These are phyloP conservation scores for Dictyophora rubrovolvata DNA, from an alignment of 768 basidiomycete species.

Conservation along the genomic window DNA sequence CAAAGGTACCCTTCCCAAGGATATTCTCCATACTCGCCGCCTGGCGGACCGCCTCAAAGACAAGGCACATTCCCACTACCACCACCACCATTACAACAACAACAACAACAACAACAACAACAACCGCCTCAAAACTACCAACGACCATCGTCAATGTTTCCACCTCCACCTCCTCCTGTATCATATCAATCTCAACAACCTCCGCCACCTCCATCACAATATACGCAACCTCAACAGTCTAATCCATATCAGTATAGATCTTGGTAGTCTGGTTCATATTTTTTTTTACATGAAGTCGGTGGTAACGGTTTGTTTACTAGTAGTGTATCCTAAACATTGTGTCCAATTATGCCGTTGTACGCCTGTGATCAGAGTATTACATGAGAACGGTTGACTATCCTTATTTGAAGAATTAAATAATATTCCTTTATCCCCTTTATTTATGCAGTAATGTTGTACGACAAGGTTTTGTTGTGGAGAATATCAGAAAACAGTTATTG, in stretches of 20 bases:
- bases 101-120: constrained; percentile 9
- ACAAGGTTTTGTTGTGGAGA: no score
- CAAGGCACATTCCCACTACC: constrained; percentile 7
- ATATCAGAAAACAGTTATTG: no score
- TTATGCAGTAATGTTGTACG: no score
- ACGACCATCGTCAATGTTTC: not conserved
- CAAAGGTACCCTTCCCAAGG: constrained; percentile 10
- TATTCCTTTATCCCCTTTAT: not conserved
- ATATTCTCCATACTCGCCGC: constrained; percentile 12
- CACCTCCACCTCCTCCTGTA: constrained; percentile 5
- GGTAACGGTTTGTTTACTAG: not conserved
- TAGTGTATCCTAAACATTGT: not conserved
- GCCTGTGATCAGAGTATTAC: no score
- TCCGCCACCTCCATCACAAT: not conserved
- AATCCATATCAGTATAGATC: constrained; percentile 1
- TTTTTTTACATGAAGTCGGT: not conserved
- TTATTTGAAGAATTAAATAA: not conserved
- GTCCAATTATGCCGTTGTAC: not conserved
- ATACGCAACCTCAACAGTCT: not conserved
- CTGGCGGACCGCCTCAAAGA: constrained; percentile 8
- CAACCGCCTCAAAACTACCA: not conserved
- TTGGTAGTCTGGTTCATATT: not conserved
- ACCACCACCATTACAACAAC: constrained; percentile 12
- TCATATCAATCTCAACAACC: constrained; percentile 3
- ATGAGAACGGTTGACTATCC: not conserved